Base-by-base conservation (phyloP, 2,329 filamentous ascomycete genomes). In the Davidsoniella neocaledoniae region DNA sequence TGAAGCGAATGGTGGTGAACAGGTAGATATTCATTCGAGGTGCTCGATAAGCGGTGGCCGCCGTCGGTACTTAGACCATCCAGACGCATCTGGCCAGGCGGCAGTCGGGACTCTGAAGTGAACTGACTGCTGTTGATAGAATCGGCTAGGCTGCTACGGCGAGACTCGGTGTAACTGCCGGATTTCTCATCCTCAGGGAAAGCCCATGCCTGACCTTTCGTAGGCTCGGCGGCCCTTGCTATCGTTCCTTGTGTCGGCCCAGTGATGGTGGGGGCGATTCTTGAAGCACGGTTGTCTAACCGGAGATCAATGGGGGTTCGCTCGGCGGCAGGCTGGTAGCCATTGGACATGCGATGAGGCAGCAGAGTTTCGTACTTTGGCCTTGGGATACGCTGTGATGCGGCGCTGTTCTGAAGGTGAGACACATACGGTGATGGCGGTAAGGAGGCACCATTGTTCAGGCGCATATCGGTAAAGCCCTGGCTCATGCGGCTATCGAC, bases 201-300 rank as follows among this genome's bases (percentile, higher is more conserved):
- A 56, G 84, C 84, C 83, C 84, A 90, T 4, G 84, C 81, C 61
- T 83, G 83, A 60, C 84, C 84, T 62, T 86, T 86, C 9, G 82
- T 88, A 4, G 84, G 83, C 61, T 86, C 81, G 26, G 82, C 79
- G 38, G 84, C 84, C 56, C 69, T 48, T 58, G 77, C 81, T 67
- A 73, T 85, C 59, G 68, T 78, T 64, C 71, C 74, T 49, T 68
- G 79, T 55, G 70, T 81, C 54, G 69, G 83, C 55, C 83, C 82
- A 23, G 81, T 85, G 57, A 90, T 90, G 7, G 82, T 77, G 4
- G 84, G 84, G 2, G 84, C 84, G 2, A 79, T 80, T 55, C 80
- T 74, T 48, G 74, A 68, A 7, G 70, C 69, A 60, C 73, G 77
- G 56, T 59, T 61, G 49, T 64, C 64, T 48, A 53, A 38, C 38